Evolutionary conservation across 108 stramenopile species (phyloP), one percentile per base, ranked within the genome.

Genomic region (Nitzschia putrida): DNA sequence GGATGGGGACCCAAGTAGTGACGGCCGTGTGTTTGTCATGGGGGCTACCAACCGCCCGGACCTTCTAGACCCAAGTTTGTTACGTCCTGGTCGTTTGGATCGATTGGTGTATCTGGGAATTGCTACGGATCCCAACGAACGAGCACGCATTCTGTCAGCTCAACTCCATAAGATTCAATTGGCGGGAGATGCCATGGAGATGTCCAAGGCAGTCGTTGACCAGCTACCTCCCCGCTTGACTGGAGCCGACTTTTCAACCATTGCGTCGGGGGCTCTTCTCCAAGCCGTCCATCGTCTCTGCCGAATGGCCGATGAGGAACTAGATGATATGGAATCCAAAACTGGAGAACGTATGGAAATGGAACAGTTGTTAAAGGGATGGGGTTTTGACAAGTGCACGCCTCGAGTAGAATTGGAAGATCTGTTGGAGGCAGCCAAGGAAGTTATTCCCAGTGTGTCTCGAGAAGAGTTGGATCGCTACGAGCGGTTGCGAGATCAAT

Each of bases 21-120:
- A 78, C 29, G 77, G 70, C 8, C 43, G 59, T 7, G 84, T 99
- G 39, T 94, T 98, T 80, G 92, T 97, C 4, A 90, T 99, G 57
- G 99, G 93, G 8, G 99, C 99, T 8, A 99, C 99, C 49, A 99
- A 99, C 84, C 95, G 97, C 49, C 97, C 98, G 7, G 97, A 99
- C 66, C 78, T 95, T 12, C 82, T 99, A 23, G 99, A 99, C 83
- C 88, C 91, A 21, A 81, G 96, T 0, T 84, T 99, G 57, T 70
- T 97, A 21, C 93, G 99, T 1, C 99, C 99, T 0, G 99, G 99
- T 0, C 86, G 99, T 44, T 95, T 99, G 66, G 98, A 99, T 87
- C 82, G 96, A 51, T 71, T 92, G 59, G 95, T 99, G 0, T 98
- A 96, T 71, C 79, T 98, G 2, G 97, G 97, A 7, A 72, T 93